These are phyloP conservation scores for Fraxinus paxiana DNA, from an alignment of 305 asterid genomes.

Conservation along the genomic window DNA sequence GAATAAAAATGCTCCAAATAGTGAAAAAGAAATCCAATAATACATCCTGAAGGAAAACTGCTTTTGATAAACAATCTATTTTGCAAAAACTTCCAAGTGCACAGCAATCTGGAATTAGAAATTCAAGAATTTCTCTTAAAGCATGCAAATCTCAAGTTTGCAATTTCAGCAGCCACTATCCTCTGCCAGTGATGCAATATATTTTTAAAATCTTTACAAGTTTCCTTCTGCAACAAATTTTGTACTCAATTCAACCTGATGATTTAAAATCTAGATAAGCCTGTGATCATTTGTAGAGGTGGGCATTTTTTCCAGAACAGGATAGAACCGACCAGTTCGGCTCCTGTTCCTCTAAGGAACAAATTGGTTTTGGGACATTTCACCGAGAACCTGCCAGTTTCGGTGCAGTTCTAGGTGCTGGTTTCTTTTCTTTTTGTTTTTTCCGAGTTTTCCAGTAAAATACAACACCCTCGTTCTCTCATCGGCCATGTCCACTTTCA, in stretches of 20 bases:
- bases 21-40: neutral
- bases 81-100: neutral
- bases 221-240: neutral
- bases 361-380: neutral
- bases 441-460: neutral
- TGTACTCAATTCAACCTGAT: neutral
- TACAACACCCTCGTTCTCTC: neutral
- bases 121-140: neutral
- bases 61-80: neutral
- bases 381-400: neutral
- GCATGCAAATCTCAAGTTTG: neutral
- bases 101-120: neutral
- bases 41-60: neutral
- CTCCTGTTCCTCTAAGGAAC: neutral
- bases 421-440: neutral
- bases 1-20: neutral
- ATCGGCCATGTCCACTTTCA: neutral
- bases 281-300: neutral
- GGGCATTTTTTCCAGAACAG: neutral
- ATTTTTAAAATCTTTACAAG: neutral
- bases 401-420: neutral
- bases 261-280: neutral
- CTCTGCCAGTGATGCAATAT: neutral
- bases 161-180: neutral
- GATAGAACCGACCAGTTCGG: neutral